A percentile compares a stretch with the other conserved stretches of the same genome.
Conservation (phyloP, 805 yeast genomes). For the Barnettozyma pratensis region DNA sequence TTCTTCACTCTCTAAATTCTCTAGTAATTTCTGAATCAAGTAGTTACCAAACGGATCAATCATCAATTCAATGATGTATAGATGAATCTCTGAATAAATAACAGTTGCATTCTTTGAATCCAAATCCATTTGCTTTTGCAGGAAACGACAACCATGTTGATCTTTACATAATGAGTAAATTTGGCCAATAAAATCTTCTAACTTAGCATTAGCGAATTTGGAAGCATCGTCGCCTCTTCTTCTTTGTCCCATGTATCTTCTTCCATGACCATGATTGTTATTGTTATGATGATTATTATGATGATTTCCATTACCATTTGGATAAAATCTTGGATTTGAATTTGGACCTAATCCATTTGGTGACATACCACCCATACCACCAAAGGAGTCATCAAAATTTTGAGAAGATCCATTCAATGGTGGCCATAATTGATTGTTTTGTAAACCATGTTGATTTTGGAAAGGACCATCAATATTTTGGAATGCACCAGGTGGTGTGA, state of each 20-base stretch:
- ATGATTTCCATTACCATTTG: conserved; percentile 11
- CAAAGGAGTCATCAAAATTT: conserved; percentile 11
- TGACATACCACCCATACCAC: conserved; percentile 6
- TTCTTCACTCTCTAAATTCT: conserved; percentile 65
- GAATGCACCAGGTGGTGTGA: conserved; percentile 8
- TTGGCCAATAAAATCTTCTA: conserved; percentile 66
- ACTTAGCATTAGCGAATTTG: conserved; percentile 59
- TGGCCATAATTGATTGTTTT: conserved; percentile 23
- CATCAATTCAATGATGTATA: conserved; percentile 83
- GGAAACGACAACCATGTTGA: conserved; percentile 92
- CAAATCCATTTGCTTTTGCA: conserved; percentile 79
- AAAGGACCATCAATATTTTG: conserved; percentile 4
- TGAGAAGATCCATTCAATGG: conserved; percentile 19
- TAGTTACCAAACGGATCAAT: conserved; percentile 97
- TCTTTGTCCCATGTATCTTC: conserved; percentile 19
- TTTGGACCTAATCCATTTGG: conserved; percentile 11
- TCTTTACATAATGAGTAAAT: conserved; percentile 84
- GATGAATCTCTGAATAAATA: conserved; percentile 76
- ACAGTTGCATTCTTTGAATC: conserved; percentile 59
- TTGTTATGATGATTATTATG: conserved; percentile 10
- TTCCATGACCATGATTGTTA: conserved; percentile 12
- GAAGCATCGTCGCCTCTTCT: conserved; percentile 56
- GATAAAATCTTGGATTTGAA: conserved; percentile 15
- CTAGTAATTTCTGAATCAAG: conserved; percentile 84
- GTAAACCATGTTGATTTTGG: conserved; percentile 13